Evolutionary conservation across 148 eudicot species (phyloP), one percentile per base, ranked within the genome.

Genomic region (Persicaria tinctoria): DNA sequence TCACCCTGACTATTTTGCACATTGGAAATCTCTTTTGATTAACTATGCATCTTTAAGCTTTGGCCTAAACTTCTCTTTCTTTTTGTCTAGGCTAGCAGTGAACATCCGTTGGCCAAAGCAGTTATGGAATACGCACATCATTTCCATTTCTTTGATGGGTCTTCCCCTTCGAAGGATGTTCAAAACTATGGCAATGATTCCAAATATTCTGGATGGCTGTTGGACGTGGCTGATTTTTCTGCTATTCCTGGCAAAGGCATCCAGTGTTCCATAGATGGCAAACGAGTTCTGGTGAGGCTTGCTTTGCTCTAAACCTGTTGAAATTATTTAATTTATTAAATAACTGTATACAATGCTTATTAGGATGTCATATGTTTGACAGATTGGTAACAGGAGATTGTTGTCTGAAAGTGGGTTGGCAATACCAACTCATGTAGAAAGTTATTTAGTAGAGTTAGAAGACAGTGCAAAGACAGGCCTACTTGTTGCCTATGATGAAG

Each of bases 91-190:
- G 96, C 96, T 80, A 87, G 96, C 83, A 95, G 98, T 75, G 98
- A 95, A 81, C 98, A 95, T 82, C 98, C 97, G 55, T 77, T 95
- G 88, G 96, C 86, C 45, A 95, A 89, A 80, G 97, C 98, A 46
- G 81, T 95, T 73, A 74, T 92, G 76, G 98, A 95, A 77, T 95
- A 95, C 77, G 97, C 97, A 38, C 91, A 89, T 54, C 98, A 95
- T 80, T 95, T 95, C 82, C 97, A 91, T 81, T 92, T 92, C 83
- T 89, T 92, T 74, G 93, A 89, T 18, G 92, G 87, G 73, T 85
- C 90, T 79, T 85, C 90, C 38, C 75, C 77, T 76, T 73, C 80
- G 76, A 84, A 71, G 76, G 89, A 89, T 77, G 73, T 73, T 46
- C 84, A 81, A 68, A 76, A 73, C 69, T 74, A 48, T 38, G 72